These are phyloP conservation scores for Hamamelis virginiana DNA, from an alignment of 164 flowering plant species.

Conservation along the genomic window DNA sequence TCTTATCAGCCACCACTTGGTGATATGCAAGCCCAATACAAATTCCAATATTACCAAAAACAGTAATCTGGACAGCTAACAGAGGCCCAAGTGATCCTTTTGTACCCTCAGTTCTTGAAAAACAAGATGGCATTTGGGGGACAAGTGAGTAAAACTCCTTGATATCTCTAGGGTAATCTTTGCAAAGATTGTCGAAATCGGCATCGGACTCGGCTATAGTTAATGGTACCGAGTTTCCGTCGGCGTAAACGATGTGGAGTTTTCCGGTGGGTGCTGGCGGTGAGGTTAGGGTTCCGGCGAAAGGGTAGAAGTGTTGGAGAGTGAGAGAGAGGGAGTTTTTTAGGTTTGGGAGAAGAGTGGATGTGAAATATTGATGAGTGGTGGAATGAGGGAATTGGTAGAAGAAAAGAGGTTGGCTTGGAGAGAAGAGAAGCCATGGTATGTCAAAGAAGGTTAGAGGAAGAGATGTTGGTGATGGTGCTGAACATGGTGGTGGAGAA, in stretches of 20 bases:
- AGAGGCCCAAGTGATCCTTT: too few relatives aligned
- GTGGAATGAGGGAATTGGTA: conserved; percentile 16
- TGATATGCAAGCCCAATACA: conserved; percentile 25
- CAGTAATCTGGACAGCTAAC: conserved; percentile 36
- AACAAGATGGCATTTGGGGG: conserved; percentile 4
- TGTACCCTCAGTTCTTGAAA: too few relatives aligned
- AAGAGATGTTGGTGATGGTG: conserved; percentile 5
- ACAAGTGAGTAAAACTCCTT: conserved; percentile 13
- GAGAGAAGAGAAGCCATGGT: conserved; percentile 13
- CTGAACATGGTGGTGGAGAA: conserved; percentile 20
- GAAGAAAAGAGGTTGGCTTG: conserved; percentile 20
- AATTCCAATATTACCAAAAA: conserved; percentile 36
- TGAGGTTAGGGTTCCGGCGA: conserved; percentile 20
- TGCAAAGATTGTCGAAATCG: conserved; percentile 18
- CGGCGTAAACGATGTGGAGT: conserved; percentile 23
- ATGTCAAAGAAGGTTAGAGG: conserved; percentile 30
- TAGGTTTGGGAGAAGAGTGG: conserved; percentile 28
- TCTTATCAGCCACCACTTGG: conserved; percentile 40
- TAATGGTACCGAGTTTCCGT: conserved; percentile 18
- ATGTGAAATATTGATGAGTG: neutral
- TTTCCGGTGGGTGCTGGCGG: neutral
- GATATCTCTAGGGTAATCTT: conserved; percentile 2
- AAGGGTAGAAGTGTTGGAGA: conserved; percentile 31
- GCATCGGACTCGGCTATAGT: conserved; percentile 20
- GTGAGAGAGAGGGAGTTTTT: conserved; percentile 37